Conservation (phyloP, 495 filamentous ascomycete species). For the Trichoderma virens region DNA sequence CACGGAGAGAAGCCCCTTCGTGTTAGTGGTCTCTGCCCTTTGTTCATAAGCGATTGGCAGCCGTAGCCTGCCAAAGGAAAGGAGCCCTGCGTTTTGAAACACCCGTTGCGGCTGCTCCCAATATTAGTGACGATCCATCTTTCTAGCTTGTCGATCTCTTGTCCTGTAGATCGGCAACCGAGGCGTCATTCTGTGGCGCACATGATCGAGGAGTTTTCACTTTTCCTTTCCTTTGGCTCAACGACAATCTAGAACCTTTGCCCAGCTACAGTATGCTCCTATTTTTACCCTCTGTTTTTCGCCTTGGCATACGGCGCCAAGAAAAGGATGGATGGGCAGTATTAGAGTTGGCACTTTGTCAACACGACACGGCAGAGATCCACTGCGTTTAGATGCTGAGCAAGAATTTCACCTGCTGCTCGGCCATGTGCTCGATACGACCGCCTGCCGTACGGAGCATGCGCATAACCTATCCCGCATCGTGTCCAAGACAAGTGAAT, state of each 20-base stretch:
- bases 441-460: not conserved
- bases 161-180: not conserved
- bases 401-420: not conserved
- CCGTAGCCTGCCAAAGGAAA: not conserved
- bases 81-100: not conserved
- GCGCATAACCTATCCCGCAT: not conserved
- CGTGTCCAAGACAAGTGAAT: not conserved
- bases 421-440: not conserved
- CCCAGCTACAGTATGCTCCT: no score
- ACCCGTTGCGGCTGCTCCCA: not conserved
- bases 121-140: not conserved
- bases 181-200: slow-evolving; percentile 1
- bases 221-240: not conserved
- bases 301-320: no score
- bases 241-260: no score
- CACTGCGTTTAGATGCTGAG: not conserved
- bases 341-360: no score
- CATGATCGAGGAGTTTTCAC: not conserved
- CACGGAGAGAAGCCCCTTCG: not conserved
- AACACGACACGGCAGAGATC: no score
- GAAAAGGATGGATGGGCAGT: no score
- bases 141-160: slow-evolving; percentile 2
- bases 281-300: no score
- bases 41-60: not conserved
- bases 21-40: not conserved